Conservation (phyloP, 768 basidiomycete species). For the Dioszegia hungarica region DNA sequence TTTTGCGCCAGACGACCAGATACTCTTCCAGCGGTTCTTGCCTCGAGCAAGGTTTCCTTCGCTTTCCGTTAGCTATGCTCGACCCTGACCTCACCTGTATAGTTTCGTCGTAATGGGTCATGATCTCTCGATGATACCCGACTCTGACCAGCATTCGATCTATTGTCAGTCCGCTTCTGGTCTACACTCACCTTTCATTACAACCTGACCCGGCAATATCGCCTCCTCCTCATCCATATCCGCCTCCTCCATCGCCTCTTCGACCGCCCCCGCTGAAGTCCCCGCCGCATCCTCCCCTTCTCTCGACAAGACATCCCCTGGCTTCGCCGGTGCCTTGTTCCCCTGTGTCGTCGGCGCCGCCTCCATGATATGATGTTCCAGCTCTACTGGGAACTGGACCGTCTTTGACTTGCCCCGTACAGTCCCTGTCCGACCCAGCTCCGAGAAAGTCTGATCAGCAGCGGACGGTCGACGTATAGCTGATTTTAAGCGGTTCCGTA, state of each 20-base stretch:
- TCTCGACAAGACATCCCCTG: constrained; percentile 64
- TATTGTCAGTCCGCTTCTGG: constrained; percentile 42
- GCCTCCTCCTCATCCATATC: constrained; percentile 21
- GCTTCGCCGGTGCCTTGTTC: constrained; percentile 54
- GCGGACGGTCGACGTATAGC: constrained; percentile 16
- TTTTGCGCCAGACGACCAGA: constrained; percentile 75
- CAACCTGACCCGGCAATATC: constrained; percentile 53
- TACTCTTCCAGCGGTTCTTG: constrained; percentile 71
- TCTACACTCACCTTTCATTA: constrained; percentile 64
- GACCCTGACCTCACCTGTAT: constrained; percentile 9
- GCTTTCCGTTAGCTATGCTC: constrained; percentile 52
- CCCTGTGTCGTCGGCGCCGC: constrained; percentile 16
- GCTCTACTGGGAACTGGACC: constrained; percentile 42
- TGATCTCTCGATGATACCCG: constrained; percentile 57
- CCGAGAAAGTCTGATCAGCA: not conserved
- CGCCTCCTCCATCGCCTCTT: constrained; percentile 23
- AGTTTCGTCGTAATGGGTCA: constrained; percentile 32
- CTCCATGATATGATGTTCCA: not conserved
- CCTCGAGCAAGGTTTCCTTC: constrained; percentile 52
- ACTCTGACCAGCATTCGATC: constrained; percentile 86
- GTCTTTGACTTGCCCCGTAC: constrained; percentile 18
- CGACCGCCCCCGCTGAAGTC: constrained; percentile 63
- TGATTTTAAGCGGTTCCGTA: constrained; percentile 27
- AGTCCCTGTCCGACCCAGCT: not conserved
- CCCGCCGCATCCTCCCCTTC: constrained; percentile 57